phyloP scores from a whole-genome alignment of 148 eudicot genomes.

The Rhododendron simsii region DNA sequence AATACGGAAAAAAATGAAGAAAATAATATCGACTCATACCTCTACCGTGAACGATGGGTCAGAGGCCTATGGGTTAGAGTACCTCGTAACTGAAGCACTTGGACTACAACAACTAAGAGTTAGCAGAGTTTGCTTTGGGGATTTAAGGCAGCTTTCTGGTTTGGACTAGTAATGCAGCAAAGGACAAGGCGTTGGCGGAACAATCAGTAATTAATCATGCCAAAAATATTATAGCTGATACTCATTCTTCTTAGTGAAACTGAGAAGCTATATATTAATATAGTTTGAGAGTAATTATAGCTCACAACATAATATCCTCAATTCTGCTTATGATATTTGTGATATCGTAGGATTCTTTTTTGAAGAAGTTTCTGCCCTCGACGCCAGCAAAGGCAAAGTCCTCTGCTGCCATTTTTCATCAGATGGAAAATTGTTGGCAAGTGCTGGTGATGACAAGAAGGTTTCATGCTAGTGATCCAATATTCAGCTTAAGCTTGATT shows the following conservation, averaged over 20 bases:
- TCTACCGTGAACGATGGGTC: not conserved
- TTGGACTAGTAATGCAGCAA: not conserved
- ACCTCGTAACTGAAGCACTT: not conserved
- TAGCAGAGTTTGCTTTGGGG: not conserved
- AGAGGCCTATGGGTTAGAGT: not conserved
- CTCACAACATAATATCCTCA: not conserved
- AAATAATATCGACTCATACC: not conserved
- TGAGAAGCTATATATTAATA: not conserved
- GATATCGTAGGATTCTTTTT: slow-evolving; percentile 18
- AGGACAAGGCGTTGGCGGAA: not conserved
- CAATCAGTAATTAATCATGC: not conserved
- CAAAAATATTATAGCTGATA: not conserved
- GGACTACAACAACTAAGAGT: not conserved
- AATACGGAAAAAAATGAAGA: not conserved
- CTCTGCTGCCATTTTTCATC: slow-evolving; percentile 46
- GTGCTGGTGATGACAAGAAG: slow-evolving; percentile 55
- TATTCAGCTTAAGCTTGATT: not conserved
- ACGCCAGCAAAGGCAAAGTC: slow-evolving; percentile 25
- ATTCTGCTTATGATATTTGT: not conserved
- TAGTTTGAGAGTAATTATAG: not conserved
- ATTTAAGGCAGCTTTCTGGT: not conserved
- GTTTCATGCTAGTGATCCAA: slow-evolving; percentile 14
- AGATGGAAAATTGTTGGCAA: slow-evolving; percentile 41
- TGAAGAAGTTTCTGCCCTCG: slow-evolving; percentile 10
- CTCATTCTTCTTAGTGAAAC: not conserved